Evolutionary conservation across 1,284 basidiomycete species (phyloP), one percentile per base, ranked within the genome.

Genomic region (Cryptococcus floricola): DNA sequence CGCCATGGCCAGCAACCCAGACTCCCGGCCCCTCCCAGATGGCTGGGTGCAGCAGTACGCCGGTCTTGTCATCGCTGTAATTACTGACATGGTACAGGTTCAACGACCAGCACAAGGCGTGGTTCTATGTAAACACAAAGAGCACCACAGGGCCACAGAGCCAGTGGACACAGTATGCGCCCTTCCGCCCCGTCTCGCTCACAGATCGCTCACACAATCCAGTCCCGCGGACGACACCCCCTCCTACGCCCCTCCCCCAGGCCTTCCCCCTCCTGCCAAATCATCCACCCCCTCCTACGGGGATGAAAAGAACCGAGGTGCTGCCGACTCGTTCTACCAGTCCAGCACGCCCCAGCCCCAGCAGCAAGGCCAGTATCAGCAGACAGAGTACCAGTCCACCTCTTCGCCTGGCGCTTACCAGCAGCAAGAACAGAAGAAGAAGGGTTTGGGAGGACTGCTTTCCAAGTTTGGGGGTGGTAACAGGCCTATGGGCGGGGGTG

Each of bases 121-220:
- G 74, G 73, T 79, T 77, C 66, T 79, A 78, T 63, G 75, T 77
- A 18, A 74, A 79, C 63, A 75, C 68, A 51, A 69, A 70, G 16
- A 69, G 70, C 7, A 68, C 74, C 4, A 73, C 72, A 7, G 73
- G 71, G 0, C 61, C 73, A 8, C 54, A 70, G 50, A 65, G 61
- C 19, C 73, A 74, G 54, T 77, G 76, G 76, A 74, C 74, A 7
- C 76, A 77, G 75, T 77, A 53, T 61, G 73, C n/a, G 48, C 25
- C 16, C 0, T 14, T 12, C 48, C 13, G 14, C 18, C 47, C 50
- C 16, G n/a, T 25, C n/a, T 14, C 27, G 38, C 2, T 12, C 53
- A 50, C 47, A 58, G 42, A 52, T 45, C 19, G 12, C 4, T 25
- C 9, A 48, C 23, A 34, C 31, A 10, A 34, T 19, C 9, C 57